Percentiles rank a stretch among this genome's conserved stretches.
These are phyloP conservation scores for Cytidiella melzeri DNA, from an alignment of 768 basidiomycete genomes.

Conservation along the genomic window DNA sequence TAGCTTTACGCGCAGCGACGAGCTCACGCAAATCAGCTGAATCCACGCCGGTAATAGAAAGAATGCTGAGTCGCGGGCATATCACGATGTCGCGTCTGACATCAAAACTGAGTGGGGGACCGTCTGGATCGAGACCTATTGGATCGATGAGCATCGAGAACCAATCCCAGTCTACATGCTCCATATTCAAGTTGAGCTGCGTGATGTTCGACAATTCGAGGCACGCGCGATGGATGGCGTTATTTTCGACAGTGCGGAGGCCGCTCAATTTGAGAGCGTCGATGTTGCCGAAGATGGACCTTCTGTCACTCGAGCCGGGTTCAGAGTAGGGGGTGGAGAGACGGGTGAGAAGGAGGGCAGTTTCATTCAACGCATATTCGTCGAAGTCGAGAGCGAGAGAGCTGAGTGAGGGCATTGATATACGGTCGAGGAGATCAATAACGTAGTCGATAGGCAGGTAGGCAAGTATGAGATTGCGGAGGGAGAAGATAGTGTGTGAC, in stretches of 20 bases:
- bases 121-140: conserved; percentile 1
- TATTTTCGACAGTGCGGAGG: conserved; percentile 35
- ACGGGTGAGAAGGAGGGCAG: conserved; percentile 36
- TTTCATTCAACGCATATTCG: conserved; percentile 43
- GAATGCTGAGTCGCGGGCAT: conserved; percentile 40
- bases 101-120: too few relatives aligned
- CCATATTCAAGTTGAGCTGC: conserved; percentile 35
- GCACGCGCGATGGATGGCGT: conserved; percentile 34
- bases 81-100: conserved; percentile 1
- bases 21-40: conserved; percentile 38
- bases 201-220: conserved; percentile 42
- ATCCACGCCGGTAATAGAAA: conserved; percentile 41
- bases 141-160: conserved; percentile 15
- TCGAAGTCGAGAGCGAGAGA: conserved; percentile 49
- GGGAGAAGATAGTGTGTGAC: conserved; percentile 17
- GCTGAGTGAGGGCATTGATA: conserved; percentile 32
- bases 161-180: conserved; percentile 26
- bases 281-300: conserved; percentile 43
- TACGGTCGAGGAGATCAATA: conserved; percentile 25
- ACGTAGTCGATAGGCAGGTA: conserved; percentile 27
- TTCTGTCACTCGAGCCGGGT: conserved; percentile 30
- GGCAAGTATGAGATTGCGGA: conserved; percentile 28
- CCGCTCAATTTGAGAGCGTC: conserved; percentile 47
- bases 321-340: conserved; percentile 12
- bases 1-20: conserved; percentile 34